Evolutionary conservation across 2,329 filamentous ascomycete genomes (phyloP).

Genomic region (Fusarium buxicola): DNA sequence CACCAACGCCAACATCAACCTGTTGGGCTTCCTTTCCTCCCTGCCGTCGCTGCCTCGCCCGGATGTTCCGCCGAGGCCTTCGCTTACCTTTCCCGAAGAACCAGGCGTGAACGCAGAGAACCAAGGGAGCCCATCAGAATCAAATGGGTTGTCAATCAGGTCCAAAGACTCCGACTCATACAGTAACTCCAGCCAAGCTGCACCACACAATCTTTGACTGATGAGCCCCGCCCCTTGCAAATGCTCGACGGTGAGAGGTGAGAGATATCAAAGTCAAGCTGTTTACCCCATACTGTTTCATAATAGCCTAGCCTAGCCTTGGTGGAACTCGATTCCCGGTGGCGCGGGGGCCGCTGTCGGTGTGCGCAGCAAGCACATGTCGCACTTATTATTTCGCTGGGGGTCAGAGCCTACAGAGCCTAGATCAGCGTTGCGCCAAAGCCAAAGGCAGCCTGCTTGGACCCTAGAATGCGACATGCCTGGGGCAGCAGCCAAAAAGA

Average conservation of each 20-base stretch:
- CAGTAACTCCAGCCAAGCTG: neutral
- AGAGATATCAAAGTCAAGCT: conserved; percentile 41
- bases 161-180: neutral
- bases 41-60: neutral
- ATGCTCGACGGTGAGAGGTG: conserved; percentile 40
- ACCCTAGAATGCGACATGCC: conserved; percentile 15
- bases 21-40: no score
- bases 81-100: neutral
- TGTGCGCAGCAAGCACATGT: conserved; percentile 5
- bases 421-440: conserved; percentile 9
- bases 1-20: conserved; percentile 1
- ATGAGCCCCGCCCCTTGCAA: conserved; percentile 4
- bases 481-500: conserved; percentile 5
- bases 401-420: neutral
- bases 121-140: conserved; percentile 6
- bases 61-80: conserved; percentile 6
- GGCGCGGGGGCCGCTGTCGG: conserved; percentile 11
- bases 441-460: conserved; percentile 5
- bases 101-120: neutral
- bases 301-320: conserved; percentile 38
- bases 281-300: conserved; percentile 49
- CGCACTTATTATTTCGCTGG: neutral
- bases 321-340: conserved; percentile 26
- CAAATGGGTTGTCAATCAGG: neutral
- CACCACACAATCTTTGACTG: neutral